phyloP scores from a whole-genome alignment of 306 rosid genomes.

The Cicer yamashitae region DNA sequence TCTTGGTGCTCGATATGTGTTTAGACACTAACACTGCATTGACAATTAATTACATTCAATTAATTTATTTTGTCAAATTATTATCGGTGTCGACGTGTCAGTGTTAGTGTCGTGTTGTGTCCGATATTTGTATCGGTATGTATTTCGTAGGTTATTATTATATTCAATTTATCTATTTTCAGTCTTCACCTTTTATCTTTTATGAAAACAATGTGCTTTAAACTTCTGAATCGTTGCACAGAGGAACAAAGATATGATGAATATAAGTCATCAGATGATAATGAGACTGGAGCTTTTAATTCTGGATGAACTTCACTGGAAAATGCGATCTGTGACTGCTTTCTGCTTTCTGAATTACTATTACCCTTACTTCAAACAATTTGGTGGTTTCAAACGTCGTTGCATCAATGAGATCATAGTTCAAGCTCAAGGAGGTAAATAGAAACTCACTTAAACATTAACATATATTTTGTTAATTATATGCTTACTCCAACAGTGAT shows the following conservation, averaged over 20 bases:
- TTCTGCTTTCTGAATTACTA: slow-evolving; percentile 35
- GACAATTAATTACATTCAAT: no score
- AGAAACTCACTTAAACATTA: not conserved
- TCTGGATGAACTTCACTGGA: slow-evolving; percentile 24
- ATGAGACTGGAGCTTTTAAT: slow-evolving; percentile 6
- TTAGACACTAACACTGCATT: no score
- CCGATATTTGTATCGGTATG: no score
- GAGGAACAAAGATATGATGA: not conserved
- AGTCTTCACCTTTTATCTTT: not conserved
- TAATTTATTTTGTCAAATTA: no score
- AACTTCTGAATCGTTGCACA: not conserved
- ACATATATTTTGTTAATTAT: not conserved
- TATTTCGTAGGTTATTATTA: no score
- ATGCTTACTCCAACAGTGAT: not conserved
- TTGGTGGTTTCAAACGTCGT: slow-evolving; percentile 42
- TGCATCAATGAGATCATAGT: slow-evolving; percentile 40
- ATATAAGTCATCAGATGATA: not conserved
- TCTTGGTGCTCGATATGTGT: no score
- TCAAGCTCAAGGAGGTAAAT: slow-evolving; percentile 44
- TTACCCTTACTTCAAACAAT: not conserved
- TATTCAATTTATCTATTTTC: no score
- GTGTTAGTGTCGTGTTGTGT: no score
- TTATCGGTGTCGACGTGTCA: no score
- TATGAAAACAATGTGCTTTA: not conserved
- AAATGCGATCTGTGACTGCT: slow-evolving; percentile 34